A percentile compares a stretch with the other conserved stretches of the same genome.
Evolutionary conservation across 176 grass and related monocot species (phyloP).

Genomic region (Zoysia pacifica): DNA sequence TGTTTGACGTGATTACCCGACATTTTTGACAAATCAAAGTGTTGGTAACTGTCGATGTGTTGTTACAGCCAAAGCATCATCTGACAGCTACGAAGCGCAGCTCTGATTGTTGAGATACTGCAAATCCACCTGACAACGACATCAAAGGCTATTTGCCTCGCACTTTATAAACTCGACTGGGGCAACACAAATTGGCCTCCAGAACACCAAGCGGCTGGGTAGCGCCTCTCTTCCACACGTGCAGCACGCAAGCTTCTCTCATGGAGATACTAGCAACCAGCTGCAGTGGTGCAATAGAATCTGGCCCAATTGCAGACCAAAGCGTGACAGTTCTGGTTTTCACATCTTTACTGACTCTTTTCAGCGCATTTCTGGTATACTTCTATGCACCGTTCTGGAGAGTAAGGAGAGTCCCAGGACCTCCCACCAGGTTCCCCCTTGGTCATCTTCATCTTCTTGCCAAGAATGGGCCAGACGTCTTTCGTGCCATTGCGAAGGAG

Average conservation of each 20-base stretch:
- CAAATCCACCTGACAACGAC: not conserved
- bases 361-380: constrained; percentile 57
- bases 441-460: constrained; percentile 76
- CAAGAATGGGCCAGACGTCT: constrained; percentile 69
- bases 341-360: constrained; percentile 12
- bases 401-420: constrained; percentile 77
- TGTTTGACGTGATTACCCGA: not conserved
- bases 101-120: not conserved
- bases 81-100: not conserved
- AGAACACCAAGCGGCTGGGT: constrained; percentile 14
- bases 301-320: not conserved
- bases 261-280: constrained; percentile 34
- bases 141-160: constrained; percentile 12
- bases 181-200: not conserved
- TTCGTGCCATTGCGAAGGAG: constrained; percentile 64
- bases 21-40: not conserved
- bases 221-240: constrained; percentile 8
- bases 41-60: constrained; percentile 1
- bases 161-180: constrained; percentile 43
- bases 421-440: constrained; percentile 57
- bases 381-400: constrained; percentile 80
- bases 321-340: constrained; percentile 1
- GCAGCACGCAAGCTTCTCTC: constrained; percentile 17
- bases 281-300: constrained; percentile 22
- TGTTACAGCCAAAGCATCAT: constrained; percentile 2